Percentiles rank a stretch among this genome's conserved stretches.
These are phyloP conservation scores for Tubosaeta sp. DNA, from an alignment of 768 basidiomycete genomes.

Conservation along the genomic window DNA sequence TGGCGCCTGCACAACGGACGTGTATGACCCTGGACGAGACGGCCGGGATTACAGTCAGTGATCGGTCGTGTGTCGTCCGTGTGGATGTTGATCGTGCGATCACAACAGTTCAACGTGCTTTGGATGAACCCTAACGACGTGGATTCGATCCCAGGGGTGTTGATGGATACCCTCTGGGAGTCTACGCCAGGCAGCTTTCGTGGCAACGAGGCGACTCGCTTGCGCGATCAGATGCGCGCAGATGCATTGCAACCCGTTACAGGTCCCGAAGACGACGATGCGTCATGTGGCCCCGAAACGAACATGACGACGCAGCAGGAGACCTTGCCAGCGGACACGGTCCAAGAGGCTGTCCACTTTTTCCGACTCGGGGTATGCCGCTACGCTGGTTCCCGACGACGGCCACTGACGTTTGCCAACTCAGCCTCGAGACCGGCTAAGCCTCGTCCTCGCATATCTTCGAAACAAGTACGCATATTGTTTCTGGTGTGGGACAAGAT, in stretches of 20 bases:
- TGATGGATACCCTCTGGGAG: conserved; percentile 53
- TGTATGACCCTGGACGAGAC: conserved; percentile 74
- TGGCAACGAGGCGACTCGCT: conserved; percentile 38
- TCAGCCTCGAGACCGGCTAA: conserved; percentile 69
- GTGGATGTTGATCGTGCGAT: conserved; percentile 7
- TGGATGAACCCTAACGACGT: conserved; percentile 68
- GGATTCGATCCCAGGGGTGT: conserved; percentile 61
- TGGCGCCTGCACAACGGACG: conserved; percentile 70
- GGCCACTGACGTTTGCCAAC: conserved; percentile 10
- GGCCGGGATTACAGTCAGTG: conserved; percentile 49
- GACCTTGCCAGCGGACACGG: conserved; percentile 47
- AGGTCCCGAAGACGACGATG: conserved; percentile 33
- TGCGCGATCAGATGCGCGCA: conserved; percentile 69
- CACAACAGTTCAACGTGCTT: conserved; percentile 69
- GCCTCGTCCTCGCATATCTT: conserved; percentile 66
- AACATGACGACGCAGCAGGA: conserved; percentile 24
- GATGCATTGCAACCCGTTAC: conserved; percentile 59
- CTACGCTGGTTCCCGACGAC: neutral
- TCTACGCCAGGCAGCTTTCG: conserved; percentile 30
- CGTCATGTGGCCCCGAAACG: conserved; percentile 15
- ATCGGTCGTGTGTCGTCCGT: neutral
- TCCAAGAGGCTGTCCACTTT: conserved; percentile 67
- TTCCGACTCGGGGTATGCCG: conserved; percentile 56
- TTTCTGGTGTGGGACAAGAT: conserved; percentile 86
- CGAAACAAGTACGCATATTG: conserved; percentile 72